These are phyloP conservation scores for Melocanna baccifera DNA, from an alignment of 176 grass and related monocot species.

Conservation along the genomic window DNA sequence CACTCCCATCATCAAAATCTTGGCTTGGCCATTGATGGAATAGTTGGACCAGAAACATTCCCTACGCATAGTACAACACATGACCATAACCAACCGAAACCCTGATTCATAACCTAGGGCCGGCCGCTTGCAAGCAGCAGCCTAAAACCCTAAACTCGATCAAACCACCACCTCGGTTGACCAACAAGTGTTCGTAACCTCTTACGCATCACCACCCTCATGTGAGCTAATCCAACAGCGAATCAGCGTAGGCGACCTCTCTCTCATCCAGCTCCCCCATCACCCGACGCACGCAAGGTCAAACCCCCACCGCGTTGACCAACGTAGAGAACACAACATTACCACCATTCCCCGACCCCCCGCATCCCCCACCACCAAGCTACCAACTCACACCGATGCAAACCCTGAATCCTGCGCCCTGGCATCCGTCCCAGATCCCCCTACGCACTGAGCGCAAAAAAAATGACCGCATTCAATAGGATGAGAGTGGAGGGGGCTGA, in stretches of 20 bases:
- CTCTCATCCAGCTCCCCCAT: background rate
- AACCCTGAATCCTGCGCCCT: background rate
- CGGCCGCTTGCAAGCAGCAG: background rate
- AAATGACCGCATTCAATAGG: background rate
- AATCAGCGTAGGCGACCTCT: background rate
- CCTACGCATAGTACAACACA: background rate
- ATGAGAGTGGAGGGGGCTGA: background rate
- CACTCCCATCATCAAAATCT: no score
- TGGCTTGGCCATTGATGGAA: no score
- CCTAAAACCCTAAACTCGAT: constrained; percentile 9
- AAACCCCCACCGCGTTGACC: constrained; percentile 43
- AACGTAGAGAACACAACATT: background rate
- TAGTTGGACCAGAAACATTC: no score
- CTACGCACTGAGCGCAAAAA: background rate
- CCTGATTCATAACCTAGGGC: background rate
- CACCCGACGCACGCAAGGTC: constrained; percentile 2
- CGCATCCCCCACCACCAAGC: background rate
- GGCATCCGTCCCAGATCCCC: background rate
- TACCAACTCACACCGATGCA: background rate
- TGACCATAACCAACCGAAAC: background rate
- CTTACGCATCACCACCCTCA: background rate
- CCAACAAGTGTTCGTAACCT: background rate
- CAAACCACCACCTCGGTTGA: background rate
- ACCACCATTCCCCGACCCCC: background rate
- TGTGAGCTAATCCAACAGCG: background rate